Evolutionary conservation across 495 filamentous ascomycete species (phyloP).

Genomic region (Chaetomidium leptoderma): DNA sequence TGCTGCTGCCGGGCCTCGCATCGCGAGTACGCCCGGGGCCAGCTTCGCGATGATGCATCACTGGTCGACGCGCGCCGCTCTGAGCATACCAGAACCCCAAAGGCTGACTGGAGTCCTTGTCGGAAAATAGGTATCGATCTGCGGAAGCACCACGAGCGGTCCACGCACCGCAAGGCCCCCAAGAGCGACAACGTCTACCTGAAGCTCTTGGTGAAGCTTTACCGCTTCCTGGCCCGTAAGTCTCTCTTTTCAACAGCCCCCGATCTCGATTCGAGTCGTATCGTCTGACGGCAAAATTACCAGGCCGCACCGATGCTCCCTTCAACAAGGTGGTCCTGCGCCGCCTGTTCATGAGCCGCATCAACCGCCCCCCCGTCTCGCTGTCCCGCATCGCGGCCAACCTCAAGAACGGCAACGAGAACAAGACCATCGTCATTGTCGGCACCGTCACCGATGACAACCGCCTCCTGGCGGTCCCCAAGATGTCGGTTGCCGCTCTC

Average conservation of each 20-base stretch:
- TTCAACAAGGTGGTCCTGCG: constrained; percentile 98
- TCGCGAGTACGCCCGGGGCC: background rate
- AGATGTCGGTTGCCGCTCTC: constrained; percentile 85
- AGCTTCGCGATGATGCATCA: constrained; percentile 21
- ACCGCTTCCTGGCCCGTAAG: constrained; percentile 97
- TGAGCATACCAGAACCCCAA: constrained; percentile 48
- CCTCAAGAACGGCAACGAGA: constrained; percentile 63
- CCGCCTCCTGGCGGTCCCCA: constrained; percentile 82
- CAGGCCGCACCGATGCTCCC: constrained; percentile 88
- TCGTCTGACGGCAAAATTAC: background rate
- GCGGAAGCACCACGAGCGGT: constrained; percentile 78
- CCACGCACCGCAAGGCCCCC: constrained; percentile 86
- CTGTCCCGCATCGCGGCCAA: constrained; percentile 80
- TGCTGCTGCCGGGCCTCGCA: background rate
- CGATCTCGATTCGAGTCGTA: background rate
- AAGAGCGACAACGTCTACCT: constrained; percentile 98
- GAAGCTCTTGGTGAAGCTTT: constrained; percentile 96
- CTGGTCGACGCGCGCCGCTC: constrained; percentile 28
- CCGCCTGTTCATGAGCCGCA: constrained; percentile 93
- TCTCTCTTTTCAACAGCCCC: constrained; percentile 22
- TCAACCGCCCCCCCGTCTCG: constrained; percentile 93
- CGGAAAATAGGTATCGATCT: constrained; percentile 61
- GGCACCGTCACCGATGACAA: constrained; percentile 96
- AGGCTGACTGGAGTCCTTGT: constrained; percentile 50
- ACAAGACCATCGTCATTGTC: constrained; percentile 87